These are phyloP conservation scores for Linum trigynum DNA, from an alignment of 345 rosid species.

Conservation along the genomic window DNA sequence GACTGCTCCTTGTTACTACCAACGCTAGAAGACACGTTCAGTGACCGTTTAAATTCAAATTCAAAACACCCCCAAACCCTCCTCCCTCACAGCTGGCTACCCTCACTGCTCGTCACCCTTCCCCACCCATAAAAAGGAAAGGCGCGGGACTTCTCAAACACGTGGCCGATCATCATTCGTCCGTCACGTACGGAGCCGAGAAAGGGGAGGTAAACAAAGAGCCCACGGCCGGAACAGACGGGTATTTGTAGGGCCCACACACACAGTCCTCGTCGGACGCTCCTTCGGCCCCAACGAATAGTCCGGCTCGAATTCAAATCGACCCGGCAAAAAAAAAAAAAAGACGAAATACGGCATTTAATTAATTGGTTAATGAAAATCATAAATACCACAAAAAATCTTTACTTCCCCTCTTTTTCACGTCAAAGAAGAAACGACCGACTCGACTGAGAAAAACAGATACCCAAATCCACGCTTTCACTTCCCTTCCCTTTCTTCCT, in stretches of 20 bases:
- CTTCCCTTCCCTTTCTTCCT: neutral
- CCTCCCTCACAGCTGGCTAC: neutral
- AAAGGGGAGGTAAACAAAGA: neutral
- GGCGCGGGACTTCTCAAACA: neutral
- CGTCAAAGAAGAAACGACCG: too few species aligned
- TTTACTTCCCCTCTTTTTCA: neutral
- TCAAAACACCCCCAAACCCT: neutral
- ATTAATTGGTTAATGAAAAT: neutral
- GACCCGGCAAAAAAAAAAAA: too few species aligned
- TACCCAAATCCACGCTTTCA: neutral
- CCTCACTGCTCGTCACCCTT: neutral
- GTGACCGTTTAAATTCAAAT: slow-evolving; percentile 8
- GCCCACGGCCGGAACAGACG: neutral
- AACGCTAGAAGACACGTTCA: neutral
- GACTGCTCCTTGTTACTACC: neutral
- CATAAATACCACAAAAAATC: neutral
- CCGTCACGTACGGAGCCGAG: neutral
- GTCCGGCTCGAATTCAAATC: neutral
- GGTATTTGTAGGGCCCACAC: neutral
- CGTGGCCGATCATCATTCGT: neutral
- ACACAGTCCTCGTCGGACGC: neutral
- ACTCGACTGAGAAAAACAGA: too few species aligned
- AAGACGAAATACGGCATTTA: neutral
- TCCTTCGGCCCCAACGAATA: neutral
- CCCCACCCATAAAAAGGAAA: neutral